Evolutionary conservation across 2,329 filamentous ascomycete species (phyloP), one percentile per base, ranked within the genome.

Genomic region (Aspergillus transmontanensis): DNA sequence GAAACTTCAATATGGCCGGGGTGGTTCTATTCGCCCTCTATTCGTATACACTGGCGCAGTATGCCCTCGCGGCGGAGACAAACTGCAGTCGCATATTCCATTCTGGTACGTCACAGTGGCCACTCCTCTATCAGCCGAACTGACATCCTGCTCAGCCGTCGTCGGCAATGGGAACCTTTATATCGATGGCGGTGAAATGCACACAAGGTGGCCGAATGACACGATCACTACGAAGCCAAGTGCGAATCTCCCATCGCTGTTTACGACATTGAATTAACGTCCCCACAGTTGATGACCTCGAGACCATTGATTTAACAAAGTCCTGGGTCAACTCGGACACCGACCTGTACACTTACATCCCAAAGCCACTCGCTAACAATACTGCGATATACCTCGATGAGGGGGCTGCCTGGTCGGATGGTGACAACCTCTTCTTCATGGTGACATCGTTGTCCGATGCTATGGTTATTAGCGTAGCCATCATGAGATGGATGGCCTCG

Each of bases 111-210:
- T 53, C 5, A 1, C 7, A n/a, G 4, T n/a, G 5, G 32, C 41
- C 21, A 10, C 16, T 10, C 46, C 16, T 28, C 3, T 14, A 41
- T 9, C 39, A 41, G 26, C 26, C 32, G 26, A 30, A 51, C 19
- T 41, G 28, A 21, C 14, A 11, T 59, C 1, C 14, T 19, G 16
- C 21, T 23, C 19, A 62, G 60, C 60, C 9, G 43, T 62, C 32
- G 46, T 61, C 7, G 61, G 57, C 23, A 61, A 63, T 36, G 41
- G 60, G 11, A 61, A 58, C 5, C 41, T 63, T 16, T 63, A 53
- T 21, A 63, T 63, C 28, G 58, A 58, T 30, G 62, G 62, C 7
- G 62, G 62, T 5, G 58, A 64, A 16, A 51, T 64, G 41, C 53
- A 51, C 21, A 46, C 39, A 10, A 14, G 45, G 2, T 39, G 36